Evolutionary conservation across 202 grass and related monocot genomes (phyloP), one percentile per base, ranked within the genome.

Genomic region (Musa balbisiana): DNA sequence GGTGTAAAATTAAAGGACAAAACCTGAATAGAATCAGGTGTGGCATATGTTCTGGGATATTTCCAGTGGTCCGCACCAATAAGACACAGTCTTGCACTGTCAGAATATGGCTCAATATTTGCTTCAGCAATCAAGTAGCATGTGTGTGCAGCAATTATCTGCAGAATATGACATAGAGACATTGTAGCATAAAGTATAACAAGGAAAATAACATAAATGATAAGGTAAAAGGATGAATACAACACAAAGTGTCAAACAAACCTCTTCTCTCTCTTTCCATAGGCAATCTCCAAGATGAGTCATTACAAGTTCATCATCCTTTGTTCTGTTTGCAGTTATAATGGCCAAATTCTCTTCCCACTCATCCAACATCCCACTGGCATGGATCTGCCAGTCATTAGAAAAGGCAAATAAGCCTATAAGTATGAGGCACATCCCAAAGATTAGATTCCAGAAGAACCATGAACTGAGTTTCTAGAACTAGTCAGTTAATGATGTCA

Each of bases 321-420:
- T 97, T 55, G 93, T 97, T 73, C 90, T 91, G 68, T 97, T 97
- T 80, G 90, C 93, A 60, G 88, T 91, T 72, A 97, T 87, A 73
- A 97, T 93, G 74, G 93, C 90, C 80, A 97, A 82, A 93, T 97
- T 93, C 76, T 93, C 86, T 83, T 92, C 90, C 90, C 93, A 97
- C 67, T 89, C 93, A 85, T 93, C 88, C 77, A 97, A 82, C 90
- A 93, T 97, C 67, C 82, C 86, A 82, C 82, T 50, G 71, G 58
- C 53, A 27, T 68, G 79, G 52, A 78, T 63, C 84, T 86, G 76
- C 55, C 33, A 43, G 33, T 43, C 33, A 43, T 43, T 43, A 43
- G 33, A 43, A 43, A 5, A 43, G 33, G 5, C 33, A 43, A 43
- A 43, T 43, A 43, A 43, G 33, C 33, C 33, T 43, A 6, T 8